Evolutionary conservation across 2,329 filamentous ascomycete species (phyloP).

Genomic region (Blastomyces parvus): DNA sequence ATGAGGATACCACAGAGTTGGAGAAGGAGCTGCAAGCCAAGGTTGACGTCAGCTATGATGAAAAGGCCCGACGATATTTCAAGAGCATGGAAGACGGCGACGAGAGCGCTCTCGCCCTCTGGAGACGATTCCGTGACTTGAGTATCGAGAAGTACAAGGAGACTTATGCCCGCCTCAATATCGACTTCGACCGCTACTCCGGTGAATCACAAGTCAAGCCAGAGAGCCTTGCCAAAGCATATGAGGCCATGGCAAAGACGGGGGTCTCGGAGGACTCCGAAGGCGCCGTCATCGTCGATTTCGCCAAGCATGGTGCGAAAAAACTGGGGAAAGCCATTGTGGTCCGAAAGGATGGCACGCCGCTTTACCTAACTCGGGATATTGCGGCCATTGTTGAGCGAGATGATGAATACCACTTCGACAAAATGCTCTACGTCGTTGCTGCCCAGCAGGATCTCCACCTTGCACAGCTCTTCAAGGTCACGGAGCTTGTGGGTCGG

Average conservation of each 20-base stretch:
- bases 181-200: conserved; percentile 56
- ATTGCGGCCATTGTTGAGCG: conserved; percentile 58
- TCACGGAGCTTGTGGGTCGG: conserved; percentile 51
- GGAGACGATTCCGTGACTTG: conserved; percentile 54
- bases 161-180: conserved; percentile 56
- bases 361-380: conserved; percentile 60
- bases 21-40: conserved; percentile 42
- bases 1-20: conserved; percentile 40
- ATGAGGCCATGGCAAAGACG: conserved; percentile 49
- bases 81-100: conserved; percentile 59
- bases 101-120: conserved; percentile 49
- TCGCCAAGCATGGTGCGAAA: conserved; percentile 57
- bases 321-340: conserved; percentile 60
- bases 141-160: conserved; percentile 56
- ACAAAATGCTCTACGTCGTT: conserved; percentile 61
- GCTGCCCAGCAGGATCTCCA: conserved; percentile 57
- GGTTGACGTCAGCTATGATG: conserved; percentile 47
- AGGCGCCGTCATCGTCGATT: conserved; percentile 59
- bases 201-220: conserved; percentile 59
- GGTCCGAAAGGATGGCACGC: conserved; percentile 57
- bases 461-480: conserved; percentile 56
- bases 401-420: conserved; percentile 52
- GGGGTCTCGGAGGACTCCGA: conserved; percentile 55
- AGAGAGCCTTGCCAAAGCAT: conserved; percentile 53
- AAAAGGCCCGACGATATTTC: conserved; percentile 55